Conservation (phyloP, 2,329 filamentous ascomycete species). For the Cordyceps farinosa region DNA sequence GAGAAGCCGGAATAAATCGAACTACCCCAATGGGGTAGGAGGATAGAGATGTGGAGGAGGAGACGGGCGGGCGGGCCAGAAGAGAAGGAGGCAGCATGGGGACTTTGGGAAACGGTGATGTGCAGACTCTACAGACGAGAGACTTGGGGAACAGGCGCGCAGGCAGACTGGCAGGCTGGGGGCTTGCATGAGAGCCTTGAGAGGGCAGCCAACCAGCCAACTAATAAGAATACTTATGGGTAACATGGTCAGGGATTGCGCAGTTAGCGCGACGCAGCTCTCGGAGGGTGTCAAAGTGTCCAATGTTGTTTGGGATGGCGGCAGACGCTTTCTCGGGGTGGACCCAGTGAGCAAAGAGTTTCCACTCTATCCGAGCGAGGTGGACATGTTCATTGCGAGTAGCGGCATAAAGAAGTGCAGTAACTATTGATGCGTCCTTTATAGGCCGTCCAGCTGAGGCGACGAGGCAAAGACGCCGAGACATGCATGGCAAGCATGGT, state of each 20-base stretch:
- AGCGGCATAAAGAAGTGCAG: too few species aligned
- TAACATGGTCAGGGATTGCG: not conserved
- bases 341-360: not conserved
- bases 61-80: not conserved
- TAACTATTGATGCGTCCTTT: not conserved
- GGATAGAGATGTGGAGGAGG: constrained; percentile 12
- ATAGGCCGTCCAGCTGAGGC: constrained; percentile 7
- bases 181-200: not conserved
- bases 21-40: constrained; percentile 15
- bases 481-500: not conserved
- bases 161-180: not conserved
- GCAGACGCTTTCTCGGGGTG: not conserved
- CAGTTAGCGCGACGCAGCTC: not conserved
- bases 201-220: too few species aligned
- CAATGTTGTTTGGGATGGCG: not conserved
- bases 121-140: not conserved
- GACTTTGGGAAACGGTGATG: not conserved
- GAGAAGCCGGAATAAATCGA: not conserved
- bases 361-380: not conserved
- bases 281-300: not conserved
- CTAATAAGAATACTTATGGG: not conserved
- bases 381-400: not conserved
- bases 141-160: not conserved
- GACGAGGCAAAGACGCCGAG: constrained; percentile 1
- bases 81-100: not conserved